Evolutionary conservation across 108 stramenopile genomes (phyloP), one percentile per base, ranked within the genome.

Genomic region (Nitzschia sp.): DNA sequence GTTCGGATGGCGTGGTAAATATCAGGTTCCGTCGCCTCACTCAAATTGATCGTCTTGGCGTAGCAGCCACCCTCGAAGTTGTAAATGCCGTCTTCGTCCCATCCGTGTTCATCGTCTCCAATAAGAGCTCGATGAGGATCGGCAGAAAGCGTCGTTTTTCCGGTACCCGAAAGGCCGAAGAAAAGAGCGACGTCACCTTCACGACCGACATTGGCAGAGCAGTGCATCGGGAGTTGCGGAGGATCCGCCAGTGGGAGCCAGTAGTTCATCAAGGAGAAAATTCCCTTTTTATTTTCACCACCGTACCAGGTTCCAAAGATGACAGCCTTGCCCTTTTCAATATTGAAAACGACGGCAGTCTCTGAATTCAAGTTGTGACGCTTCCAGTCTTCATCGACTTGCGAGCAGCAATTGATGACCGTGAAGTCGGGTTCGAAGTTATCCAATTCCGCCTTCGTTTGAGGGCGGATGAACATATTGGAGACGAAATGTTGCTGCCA

Each of bases 61-160:
- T 98, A 98, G 83, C 98, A 98, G 28, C 98, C 98, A 46, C 98
- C 98, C 76, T 98, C 98, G 78, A 98, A 97, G 85, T 98, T 98
- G 83, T 94, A 98, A 57, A 98, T 79, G 46, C 98, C 98, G 31
- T 97, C 76, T 54, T 98, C 91, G 70, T 98, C 98, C 98, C 98
- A 98, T 59, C 97, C 96, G 73, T 97, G 96, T 65, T 97, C 96
- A 67, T 97, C 89, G 63, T 95, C 98, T 54, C 98, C 98, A 71
- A 98, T 98, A 51, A 98, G 84, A 58, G 86, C 88, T 28, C 98
- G 85, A 54, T 93, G 82, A 42, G 97, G 96, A 80, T 98, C 97
- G 51, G 98, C 96, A 55, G 95, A 96, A 47, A 98, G 79, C 8
- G 98, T 98, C 11, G 97, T 98, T 78, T 98, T 98, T 6, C 98